These are phyloP conservation scores for Komagataella phaffii DNA, from an alignment of 805 yeast species.

Conservation along the genomic window DNA sequence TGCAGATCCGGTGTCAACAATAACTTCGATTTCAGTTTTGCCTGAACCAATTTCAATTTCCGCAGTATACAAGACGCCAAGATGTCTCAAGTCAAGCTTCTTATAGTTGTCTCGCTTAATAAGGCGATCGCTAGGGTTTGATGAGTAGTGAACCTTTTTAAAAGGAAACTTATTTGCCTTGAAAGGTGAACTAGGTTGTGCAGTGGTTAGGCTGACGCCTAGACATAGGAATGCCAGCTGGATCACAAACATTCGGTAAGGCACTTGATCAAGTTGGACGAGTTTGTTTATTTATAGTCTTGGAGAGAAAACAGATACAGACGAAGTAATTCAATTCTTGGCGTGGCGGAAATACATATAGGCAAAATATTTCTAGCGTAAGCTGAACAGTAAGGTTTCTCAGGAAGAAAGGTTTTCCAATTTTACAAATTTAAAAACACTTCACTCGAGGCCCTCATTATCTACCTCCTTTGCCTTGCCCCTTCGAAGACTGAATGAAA, in stretches of 20 bases:
- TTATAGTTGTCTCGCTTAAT: not conserved
- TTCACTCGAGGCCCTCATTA: not conserved
- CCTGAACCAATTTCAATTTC: slow-evolving; percentile 30
- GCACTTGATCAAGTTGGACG: too few species aligned
- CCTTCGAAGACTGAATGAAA: too few species aligned
- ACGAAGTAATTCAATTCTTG: not conserved
- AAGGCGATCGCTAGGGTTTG: not conserved
- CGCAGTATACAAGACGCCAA: slow-evolving; percentile 23
- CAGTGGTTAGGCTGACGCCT: not conserved
- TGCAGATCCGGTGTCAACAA: slow-evolving; percentile 33
- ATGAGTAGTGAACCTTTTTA: not conserved
- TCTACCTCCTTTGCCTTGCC: not conserved
- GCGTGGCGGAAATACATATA: not conserved
- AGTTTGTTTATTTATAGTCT: not conserved
- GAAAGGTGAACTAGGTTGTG: not conserved
- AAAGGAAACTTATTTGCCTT: not conserved
- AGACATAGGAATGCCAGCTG: not conserved
- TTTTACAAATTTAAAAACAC: too few species aligned
- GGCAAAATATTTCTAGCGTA: not conserved
- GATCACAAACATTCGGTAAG: not conserved
- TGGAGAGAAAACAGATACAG: not conserved
- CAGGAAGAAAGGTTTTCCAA: too few species aligned
- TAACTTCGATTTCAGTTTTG: slow-evolving; percentile 27
- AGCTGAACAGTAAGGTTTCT: too few species aligned
- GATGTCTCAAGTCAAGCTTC: not conserved